Base-by-base conservation (phyloP, 805 yeast species). In the Wickerhamomyces rabaulensis region DNA sequence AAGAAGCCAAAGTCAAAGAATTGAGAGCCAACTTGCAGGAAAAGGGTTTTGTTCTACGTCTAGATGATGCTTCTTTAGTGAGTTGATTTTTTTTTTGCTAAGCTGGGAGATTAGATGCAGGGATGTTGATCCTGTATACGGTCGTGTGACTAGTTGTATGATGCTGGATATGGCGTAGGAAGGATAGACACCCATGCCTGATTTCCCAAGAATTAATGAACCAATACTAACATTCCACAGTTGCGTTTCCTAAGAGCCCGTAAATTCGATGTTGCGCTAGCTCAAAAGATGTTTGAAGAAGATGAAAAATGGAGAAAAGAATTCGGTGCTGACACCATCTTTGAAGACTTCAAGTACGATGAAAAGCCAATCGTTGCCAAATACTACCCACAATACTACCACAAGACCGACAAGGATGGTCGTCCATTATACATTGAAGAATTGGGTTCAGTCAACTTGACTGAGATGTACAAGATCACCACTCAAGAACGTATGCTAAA, bases 371-470 rank as follows among this genome's bases (percentile, higher is more conserved):
- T 79, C 43, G 97, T 91, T 54, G 96, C 96, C 51, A 76, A 80
- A 62, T 84, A 74, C 68, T 94, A 94, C 67, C 99, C 99, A 31
- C 97, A 91, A 71, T 94, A 91, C 71, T 94, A 94, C 68, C 98
- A 94, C 73, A 91, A 94, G 73, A 88, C 92, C 29, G 99, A 94
- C 68, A 87, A 78, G 61, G 99, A 94, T 53, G 99, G 99, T 43
- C 85, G 99, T 64, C 99, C 99, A 7, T 84, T 90, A 41, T 94
- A 94, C 70, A 76, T 85, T 59, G 99, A 94, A 75, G 96, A 92
- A 65, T 77, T 94, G 54, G 98, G 99, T 46, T 72, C 83, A 44
- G 97, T 94, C 51, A 87, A 92, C 69, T 75, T 94, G 67, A 75
- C 82, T 31, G 95, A 89, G 65, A 87, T 94, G 95, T 80, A 87